Base-by-base conservation (phyloP, 2,329 filamentous ascomycete species). In the Zymoseptoria brevis region DNA sequence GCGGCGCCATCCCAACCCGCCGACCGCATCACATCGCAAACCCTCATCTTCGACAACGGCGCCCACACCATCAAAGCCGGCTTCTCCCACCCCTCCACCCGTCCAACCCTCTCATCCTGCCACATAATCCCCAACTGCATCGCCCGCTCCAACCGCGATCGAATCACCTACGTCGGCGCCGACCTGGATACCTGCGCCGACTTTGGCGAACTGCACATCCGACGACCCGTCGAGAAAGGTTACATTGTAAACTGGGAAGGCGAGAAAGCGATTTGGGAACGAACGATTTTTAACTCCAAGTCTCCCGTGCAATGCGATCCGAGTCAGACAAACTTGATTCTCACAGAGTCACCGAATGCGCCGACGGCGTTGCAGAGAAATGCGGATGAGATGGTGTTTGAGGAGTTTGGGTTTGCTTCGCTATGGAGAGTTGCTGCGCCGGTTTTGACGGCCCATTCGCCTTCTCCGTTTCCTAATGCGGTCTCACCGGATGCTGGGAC, bases 221-320 rank as follows among this genome's bases (percentile, higher is more conserved):
- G 93, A 1, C 81, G 93, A 0, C 94, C 94, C 0, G 89, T 97
- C 1, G 94, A 99, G 74, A 95, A 92, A 74, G 94, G 94, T 7
- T 97, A 89, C 71, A 81, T 97, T 54, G 92, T 97, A 62, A 96
- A 93, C 71, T 99, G 94, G 94, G 94, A 99, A 74, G 87, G 88
- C 0, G 85, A 99, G 77, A 93, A 90, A 75, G 92, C 94, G 70
- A 90, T 99, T 55, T 99, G 94, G 94, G 91, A 96, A 69, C 85
- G 87, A 66, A 87, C 92, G 61, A 89, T 97, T 69, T 87, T 96
- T 67, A 85, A 88, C 65, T 79, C 67, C 75, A 75, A 68, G 48
- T 60, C 60, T 50, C 45, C 56, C 11, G 57, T 65, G 9, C 58
- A 79, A 74, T 90, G 88, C 72, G 87, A 95, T 66, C 89, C 93